Percentiles rank a stretch among this genome's conserved stretches.
phyloP scores from a whole-genome alignment of 495 filamentous ascomycete species.

The Elasticomyces elasticus region DNA sequence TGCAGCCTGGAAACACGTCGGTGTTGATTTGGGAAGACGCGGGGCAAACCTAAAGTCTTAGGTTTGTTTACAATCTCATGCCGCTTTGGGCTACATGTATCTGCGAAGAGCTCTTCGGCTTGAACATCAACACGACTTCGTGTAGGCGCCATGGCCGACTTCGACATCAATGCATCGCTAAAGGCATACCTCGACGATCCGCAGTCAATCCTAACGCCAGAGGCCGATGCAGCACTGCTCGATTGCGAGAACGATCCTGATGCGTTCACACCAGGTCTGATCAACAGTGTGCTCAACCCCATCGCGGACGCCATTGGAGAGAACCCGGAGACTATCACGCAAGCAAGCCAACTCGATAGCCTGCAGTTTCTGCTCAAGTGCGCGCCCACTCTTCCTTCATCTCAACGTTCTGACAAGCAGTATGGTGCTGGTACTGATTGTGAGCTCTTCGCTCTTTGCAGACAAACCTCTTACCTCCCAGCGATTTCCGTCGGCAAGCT shows the following conservation, averaged over 20 bases:
- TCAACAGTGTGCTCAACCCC: constrained; percentile 79
- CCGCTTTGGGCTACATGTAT: neutral
- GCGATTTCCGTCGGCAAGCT: constrained; percentile 78
- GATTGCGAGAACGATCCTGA: constrained; percentile 92
- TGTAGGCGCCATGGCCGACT: constrained; percentile 38
- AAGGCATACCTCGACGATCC: constrained; percentile 94
- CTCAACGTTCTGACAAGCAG: constrained; percentile 32
- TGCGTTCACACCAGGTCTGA: constrained; percentile 58
- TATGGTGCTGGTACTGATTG: constrained; percentile 37
- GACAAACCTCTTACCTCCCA: constrained; percentile 73
- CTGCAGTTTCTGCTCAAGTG: constrained; percentile 95
- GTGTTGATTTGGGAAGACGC: neutral
- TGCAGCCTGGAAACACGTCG: constrained; percentile 7
- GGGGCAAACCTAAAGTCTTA: neutral
- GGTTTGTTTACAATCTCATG: neutral
- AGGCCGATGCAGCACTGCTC: constrained; percentile 72
- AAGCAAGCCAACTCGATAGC: constrained; percentile 73
- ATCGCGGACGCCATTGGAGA: constrained; percentile 91
- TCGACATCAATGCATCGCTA: constrained; percentile 91
- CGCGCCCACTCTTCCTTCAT: constrained; percentile 52
- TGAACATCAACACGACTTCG: neutral
- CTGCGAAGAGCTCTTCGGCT: too few relatives aligned
- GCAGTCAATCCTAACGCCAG: constrained; percentile 66
- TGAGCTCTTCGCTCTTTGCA: constrained; percentile 60
- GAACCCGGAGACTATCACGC: constrained; percentile 76